Evolutionary conservation across 192 early-diverging fungal genomes (phyloP).

Genomic region (Linnemannia schmuckeri): DNA sequence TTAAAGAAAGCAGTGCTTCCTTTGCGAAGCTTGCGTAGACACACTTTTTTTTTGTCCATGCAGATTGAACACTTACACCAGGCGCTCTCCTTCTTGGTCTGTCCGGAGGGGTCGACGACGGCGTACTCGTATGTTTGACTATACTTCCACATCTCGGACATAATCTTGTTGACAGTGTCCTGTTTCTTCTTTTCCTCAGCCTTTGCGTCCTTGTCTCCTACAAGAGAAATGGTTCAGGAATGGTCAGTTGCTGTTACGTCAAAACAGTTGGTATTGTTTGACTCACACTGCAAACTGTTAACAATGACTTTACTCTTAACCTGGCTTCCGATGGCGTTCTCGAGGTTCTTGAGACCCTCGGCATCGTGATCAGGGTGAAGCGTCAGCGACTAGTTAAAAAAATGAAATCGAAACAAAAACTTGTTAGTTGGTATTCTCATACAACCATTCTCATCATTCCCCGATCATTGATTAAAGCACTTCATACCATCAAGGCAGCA

Average conservation of each 20-base stretch:
- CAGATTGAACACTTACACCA: conserved; percentile 58
- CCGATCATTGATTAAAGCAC: not conserved
- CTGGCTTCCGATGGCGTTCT: conserved; percentile 59
- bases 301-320: conserved; percentile 48
- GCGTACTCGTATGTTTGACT: conserved; percentile 69
- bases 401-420: conserved; percentile 9
- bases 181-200: conserved; percentile 49
- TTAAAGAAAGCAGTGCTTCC: too few relatives aligned
- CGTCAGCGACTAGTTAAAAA: conserved; percentile 38
- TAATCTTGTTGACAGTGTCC: conserved; percentile 44
- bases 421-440: not conserved
- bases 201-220: conserved; percentile 54
- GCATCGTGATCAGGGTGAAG: conserved; percentile 58
- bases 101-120: conserved; percentile 59
- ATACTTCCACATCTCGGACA: conserved; percentile 61
- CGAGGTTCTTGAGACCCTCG: conserved; percentile 52
- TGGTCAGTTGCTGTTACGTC: not conserved
- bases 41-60: not conserved
- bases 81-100: conserved; percentile 61
- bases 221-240: not conserved
- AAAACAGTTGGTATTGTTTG: not conserved
- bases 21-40: not conserved
- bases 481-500: conserved; percentile 71
- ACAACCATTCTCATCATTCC: not conserved
- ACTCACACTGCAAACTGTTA: not conserved